phyloP scores from a whole-genome alignment of 352 stramenopile genomes.

The Vaucheria bursata region DNA sequence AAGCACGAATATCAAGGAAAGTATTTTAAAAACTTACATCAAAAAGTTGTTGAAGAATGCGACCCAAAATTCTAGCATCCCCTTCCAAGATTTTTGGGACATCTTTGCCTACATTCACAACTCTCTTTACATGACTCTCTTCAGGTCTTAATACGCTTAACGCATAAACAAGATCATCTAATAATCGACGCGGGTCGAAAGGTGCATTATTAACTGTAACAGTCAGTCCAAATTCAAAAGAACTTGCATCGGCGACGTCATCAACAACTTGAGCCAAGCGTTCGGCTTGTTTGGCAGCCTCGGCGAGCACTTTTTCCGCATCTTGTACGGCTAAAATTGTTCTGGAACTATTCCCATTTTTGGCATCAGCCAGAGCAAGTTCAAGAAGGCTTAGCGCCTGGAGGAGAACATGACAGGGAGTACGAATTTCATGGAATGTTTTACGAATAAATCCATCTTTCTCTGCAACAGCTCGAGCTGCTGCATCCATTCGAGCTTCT shows the following conservation, averaged over 20 bases:
- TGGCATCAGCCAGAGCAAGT: neutral
- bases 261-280: neutral
- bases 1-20: no score
- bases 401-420: neutral
- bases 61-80: neutral
- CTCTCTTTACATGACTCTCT: neutral
- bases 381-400: neutral
- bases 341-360: constrained; percentile 1
- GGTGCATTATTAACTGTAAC: neutral
- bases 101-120: neutral
- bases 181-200: neutral
- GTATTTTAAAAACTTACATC: neutral
- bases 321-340: no score
- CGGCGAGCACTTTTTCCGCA: neutral
- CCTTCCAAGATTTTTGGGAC: neutral
- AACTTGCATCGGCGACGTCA: neutral
- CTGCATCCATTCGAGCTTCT: neutral
- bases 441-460: constrained; percentile 8
- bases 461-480: neutral
- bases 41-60: neutral
- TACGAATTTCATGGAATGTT: neutral
- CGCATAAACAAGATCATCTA: neutral
- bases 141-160: neutral
- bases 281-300: neutral
- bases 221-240: no score